Percentiles rank a stretch among this genome's conserved stretches.
Evolutionary conservation across 257 asterid species (phyloP).

Genomic region (Scutellaria galericulata): DNA sequence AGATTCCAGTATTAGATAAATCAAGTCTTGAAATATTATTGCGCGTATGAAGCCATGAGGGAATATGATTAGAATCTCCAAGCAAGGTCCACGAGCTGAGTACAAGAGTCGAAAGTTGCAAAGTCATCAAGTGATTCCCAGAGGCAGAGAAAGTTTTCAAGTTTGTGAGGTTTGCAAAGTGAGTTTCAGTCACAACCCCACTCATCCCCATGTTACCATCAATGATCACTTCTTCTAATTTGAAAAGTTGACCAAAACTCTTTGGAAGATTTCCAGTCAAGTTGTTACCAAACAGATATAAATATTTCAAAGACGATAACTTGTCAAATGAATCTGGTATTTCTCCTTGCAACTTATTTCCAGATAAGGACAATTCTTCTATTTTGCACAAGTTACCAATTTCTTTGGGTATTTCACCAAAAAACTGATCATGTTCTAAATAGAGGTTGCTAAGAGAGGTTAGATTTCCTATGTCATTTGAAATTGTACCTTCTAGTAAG

Average conservation of each 20-base stretch:
- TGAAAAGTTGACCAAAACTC: conserved; percentile 36
- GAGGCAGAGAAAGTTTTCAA: not conserved
- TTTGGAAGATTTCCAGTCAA: conserved; percentile 44
- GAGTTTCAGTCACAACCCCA: conserved; percentile 41
- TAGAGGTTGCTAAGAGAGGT: no score
- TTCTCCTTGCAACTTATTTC: no score
- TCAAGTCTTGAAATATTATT: not conserved
- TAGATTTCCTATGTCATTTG: no score
- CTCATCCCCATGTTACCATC: conserved; percentile 20
- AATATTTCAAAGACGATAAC: no score
- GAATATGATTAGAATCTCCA: conserved; percentile 4
- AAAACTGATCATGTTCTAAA: no score
- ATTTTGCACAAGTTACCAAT: no score
- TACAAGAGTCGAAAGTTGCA: rapidly evolving
- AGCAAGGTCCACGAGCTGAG: conserved; percentile 38
- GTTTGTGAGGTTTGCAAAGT: conserved; percentile 39
- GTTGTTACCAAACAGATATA: conserved; percentile 13
- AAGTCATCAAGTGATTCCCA: conserved; percentile 26
- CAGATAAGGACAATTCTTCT: no score
- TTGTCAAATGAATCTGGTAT: no score
- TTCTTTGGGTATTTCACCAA: no score
- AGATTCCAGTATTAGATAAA: conserved; percentile 36
- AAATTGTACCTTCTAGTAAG: no score
- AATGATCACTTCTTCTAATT: not conserved
- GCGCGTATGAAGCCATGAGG: conserved; percentile 33